A percentile compares a stretch with the other conserved stretches of the same genome.
These are phyloP conservation scores for Boechera divaricarpa DNA, from an alignment of 345 rosid genomes.

Conservation along the genomic window DNA sequence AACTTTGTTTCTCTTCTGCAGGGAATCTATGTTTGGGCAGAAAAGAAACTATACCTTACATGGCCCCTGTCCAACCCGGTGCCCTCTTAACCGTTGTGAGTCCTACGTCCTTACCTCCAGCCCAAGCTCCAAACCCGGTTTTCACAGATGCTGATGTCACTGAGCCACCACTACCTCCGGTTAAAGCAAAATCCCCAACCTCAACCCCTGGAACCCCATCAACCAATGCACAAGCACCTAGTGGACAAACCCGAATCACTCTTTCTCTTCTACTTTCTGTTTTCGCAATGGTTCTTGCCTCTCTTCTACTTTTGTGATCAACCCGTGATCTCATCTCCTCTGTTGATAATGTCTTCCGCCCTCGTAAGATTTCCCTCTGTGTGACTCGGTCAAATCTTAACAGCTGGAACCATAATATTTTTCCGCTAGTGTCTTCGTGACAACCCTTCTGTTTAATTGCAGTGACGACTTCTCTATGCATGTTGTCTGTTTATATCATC, in stretches of 20 bases:
- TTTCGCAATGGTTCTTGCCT: constrained; percentile 50
- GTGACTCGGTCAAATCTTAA: constrained; percentile 28
- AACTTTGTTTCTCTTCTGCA: constrained; percentile 45
- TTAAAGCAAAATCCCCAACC: constrained; percentile 50
- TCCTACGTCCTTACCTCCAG: constrained; percentile 53
- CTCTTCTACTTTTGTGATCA: constrained; percentile 46
- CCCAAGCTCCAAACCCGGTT: constrained; percentile 66
- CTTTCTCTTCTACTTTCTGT: constrained; percentile 51
- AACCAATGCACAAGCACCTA: constrained; percentile 48
- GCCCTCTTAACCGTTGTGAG: constrained; percentile 46
- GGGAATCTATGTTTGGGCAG: constrained; percentile 61
- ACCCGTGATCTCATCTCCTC: constrained; percentile 32
- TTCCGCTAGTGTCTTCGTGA: constrained; percentile 3
- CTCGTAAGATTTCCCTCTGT: neutral
- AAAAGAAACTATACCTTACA: constrained; percentile 47
- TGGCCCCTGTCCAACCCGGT: constrained; percentile 64
- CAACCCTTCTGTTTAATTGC: constrained; percentile 22
- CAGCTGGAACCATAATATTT: constrained; percentile 18
- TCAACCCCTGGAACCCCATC: constrained; percentile 46
- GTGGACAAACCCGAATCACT: constrained; percentile 55
- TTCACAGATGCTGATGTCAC: constrained; percentile 60
- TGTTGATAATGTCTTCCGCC: constrained; percentile 23
- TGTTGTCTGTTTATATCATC: constrained; percentile 35
- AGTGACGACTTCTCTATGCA: constrained; percentile 14
- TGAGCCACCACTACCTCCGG: constrained; percentile 69